Evolutionary conservation across 2,329 filamentous ascomycete species (phyloP).

Genomic region (Bretziella fagacearum): DNA sequence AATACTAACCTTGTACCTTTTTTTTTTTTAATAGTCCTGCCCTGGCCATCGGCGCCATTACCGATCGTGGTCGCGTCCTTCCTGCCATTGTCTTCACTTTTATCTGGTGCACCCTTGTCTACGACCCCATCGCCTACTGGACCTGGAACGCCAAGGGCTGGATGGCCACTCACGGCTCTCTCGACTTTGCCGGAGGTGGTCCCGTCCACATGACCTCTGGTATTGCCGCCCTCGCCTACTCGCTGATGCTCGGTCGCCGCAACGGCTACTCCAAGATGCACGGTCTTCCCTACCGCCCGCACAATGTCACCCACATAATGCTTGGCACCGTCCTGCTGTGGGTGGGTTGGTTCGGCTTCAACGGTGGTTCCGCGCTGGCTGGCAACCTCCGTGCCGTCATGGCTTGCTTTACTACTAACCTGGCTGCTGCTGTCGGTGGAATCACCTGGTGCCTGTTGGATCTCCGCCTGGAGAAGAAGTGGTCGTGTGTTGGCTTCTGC

Average conservation of each 20-base stretch:
- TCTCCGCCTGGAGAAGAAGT: conserved; percentile 82
- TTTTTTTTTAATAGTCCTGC: conserved; percentile 22
- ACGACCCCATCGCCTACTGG: conserved; percentile 60
- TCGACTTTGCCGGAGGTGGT: conserved; percentile 60
- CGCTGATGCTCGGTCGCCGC: conserved; percentile 55
- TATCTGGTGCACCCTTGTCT: conserved; percentile 54
- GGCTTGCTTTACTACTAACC: conserved; percentile 76
- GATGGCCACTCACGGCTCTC: conserved; percentile 49
- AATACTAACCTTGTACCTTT: background rate
- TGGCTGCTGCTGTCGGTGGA: conserved; percentile 65
- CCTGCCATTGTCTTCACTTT: conserved; percentile 51
- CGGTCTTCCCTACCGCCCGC: conserved; percentile 49
- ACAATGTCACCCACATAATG: conserved; percentile 59
- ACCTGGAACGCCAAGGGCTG: conserved; percentile 62
- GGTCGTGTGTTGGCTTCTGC: conserved; percentile 87
- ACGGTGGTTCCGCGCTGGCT: conserved; percentile 64
- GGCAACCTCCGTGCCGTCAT: conserved; percentile 79
- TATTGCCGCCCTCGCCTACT: conserved; percentile 54
- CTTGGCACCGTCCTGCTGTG: conserved; percentile 63
- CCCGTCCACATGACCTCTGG: conserved; percentile 61
- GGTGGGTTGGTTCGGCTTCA: conserved; percentile 97
- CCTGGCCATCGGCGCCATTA: conserved; percentile 41
- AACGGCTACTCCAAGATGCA: conserved; percentile 42
- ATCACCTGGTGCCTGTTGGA: conserved; percentile 75
- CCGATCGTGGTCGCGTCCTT: conserved; percentile 44